Percentiles rank a stretch among this genome's conserved stretches.
Evolutionary conservation across 495 filamentous ascomycete species (phyloP).

Genomic region (Oleoguttula mirabilis): DNA sequence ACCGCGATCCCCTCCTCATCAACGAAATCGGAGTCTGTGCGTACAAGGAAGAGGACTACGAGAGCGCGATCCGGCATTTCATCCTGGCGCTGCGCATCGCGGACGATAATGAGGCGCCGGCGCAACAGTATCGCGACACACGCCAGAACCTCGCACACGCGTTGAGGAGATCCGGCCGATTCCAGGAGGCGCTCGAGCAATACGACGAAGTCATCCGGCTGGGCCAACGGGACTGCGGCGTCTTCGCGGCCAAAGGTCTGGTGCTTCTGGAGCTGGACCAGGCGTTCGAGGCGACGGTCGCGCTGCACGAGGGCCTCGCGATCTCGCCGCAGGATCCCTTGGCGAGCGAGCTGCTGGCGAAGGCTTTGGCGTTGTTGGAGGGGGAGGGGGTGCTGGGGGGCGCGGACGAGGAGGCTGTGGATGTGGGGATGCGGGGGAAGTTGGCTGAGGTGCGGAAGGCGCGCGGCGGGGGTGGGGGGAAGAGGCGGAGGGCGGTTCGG

Average conservation of each 20-base stretch:
- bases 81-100: conserved; percentile 61
- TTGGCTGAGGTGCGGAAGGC: conserved; percentile 8
- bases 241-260: conserved; percentile 53
- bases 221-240: conserved; percentile 52
- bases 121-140: conserved; percentile 9
- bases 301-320: conserved; percentile 34
- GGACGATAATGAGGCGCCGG: conserved; percentile 38
- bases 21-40: conserved; percentile 92
- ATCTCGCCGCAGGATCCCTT: conserved; percentile 34
- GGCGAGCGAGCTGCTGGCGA: conserved; percentile 30
- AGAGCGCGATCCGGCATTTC: conserved; percentile 63
- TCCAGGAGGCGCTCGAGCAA: conserved; percentile 29
- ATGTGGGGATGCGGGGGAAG: conserved; percentile 9
- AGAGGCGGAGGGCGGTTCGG: conserved; percentile 11
- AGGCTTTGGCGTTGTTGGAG: conserved; percentile 29
- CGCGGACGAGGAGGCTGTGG: conserved; percentile 24
- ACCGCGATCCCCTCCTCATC: conserved; percentile 74
- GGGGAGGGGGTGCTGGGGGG: conserved; percentile 17
- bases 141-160: conserved; percentile 69
- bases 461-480: conserved; percentile 8
- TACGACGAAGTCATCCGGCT: conserved; percentile 59
- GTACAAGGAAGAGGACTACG: conserved; percentile 77
- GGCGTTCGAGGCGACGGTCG: conserved; percentile 28
- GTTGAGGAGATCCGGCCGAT: conserved; percentile 56
- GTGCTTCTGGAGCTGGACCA: conserved; percentile 33